These are phyloP conservation scores for Eimeria maxima DNA, from an alignment of 169 alveolate genomes.

Conservation along the genomic window DNA sequence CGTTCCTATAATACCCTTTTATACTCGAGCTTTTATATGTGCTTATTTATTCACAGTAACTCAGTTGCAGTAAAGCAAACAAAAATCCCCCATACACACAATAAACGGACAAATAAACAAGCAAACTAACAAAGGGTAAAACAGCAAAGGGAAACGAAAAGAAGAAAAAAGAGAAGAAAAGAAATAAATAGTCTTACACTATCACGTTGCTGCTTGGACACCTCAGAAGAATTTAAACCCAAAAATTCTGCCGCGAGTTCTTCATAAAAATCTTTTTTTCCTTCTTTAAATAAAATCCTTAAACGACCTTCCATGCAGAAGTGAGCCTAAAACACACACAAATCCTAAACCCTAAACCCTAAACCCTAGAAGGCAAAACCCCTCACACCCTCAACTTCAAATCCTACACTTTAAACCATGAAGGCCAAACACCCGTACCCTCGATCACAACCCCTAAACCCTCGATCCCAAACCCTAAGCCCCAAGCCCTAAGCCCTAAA, in stretches of 20 bases:
- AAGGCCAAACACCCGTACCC: neutral
- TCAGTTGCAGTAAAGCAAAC: no score
- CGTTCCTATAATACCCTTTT: neutral
- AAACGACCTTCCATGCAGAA: constrained; percentile 43
- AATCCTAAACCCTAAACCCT: constrained; percentile 46
- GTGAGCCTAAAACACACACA: constrained; percentile 45
- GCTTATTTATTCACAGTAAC: no score
- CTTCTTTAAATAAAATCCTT: neutral
- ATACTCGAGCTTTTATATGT: no score
- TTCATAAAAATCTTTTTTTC: constrained; percentile 66
- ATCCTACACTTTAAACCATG: neutral
- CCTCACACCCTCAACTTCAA: neutral
- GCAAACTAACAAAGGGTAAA: no score
- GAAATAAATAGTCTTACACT: neutral
- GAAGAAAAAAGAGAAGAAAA: neutral
- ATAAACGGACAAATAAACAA: no score
- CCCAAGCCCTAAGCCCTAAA: constrained; percentile 2
- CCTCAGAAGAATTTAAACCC: neutral
- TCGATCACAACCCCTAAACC: neutral
- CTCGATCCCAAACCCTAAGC: constrained; percentile 15
- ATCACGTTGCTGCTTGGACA: constrained; percentile 22
- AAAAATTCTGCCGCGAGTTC: constrained; percentile 78
- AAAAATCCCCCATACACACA: no score
- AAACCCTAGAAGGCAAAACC: constrained; percentile 10
- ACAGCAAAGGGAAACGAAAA: neutral